Conservation (phyloP, 2,329 filamentous ascomycete species). For the Seiridium cupressi region DNA sequence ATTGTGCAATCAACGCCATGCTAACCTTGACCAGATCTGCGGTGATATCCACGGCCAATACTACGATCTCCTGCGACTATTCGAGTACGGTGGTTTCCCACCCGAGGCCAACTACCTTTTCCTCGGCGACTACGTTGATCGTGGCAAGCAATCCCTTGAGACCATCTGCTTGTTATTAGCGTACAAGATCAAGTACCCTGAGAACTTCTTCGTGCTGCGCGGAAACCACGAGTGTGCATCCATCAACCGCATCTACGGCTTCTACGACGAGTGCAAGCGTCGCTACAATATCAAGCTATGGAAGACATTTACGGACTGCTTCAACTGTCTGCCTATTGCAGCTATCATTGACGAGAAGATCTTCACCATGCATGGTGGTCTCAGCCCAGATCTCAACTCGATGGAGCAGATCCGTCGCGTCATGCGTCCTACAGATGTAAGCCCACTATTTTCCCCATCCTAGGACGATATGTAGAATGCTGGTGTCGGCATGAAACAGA, state of each 20-base stretch:
- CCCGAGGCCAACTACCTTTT: constrained; percentile 99
- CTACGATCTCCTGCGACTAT: constrained; percentile 93
- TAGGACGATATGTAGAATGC: not conserved
- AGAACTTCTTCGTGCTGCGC: constrained; percentile 98
- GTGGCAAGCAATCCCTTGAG: constrained; percentile 98
- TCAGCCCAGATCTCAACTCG: constrained; percentile 96
- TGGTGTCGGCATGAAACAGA: constrained; percentile 22
- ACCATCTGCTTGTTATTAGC: constrained; percentile 95
- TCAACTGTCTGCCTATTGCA: constrained; percentile 97
- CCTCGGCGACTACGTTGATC: constrained; percentile 97
- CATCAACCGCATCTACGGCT: constrained; percentile 98
- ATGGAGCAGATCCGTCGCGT: constrained; percentile 99
- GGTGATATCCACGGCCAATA: constrained; percentile 99
- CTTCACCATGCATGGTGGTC: constrained; percentile 98
- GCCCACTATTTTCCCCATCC: constrained; percentile 34
- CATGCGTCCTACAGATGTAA: constrained; percentile 97
- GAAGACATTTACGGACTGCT: constrained; percentile 99
- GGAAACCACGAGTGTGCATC: constrained; percentile 99
- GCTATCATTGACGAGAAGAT: constrained; percentile 99
- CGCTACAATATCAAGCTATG: constrained; percentile 99
- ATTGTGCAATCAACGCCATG: not conserved
- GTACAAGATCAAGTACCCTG: constrained; percentile 99
- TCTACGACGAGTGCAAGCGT: constrained; percentile 99
- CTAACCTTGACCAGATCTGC: constrained; percentile 69
- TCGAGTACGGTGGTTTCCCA: constrained; percentile 97